A percentile compares a stretch with the other conserved stretches of the same genome.
These are phyloP conservation scores for Mycena alexandri DNA, from an alignment of 768 basidiomycete genomes.

Conservation along the genomic window DNA sequence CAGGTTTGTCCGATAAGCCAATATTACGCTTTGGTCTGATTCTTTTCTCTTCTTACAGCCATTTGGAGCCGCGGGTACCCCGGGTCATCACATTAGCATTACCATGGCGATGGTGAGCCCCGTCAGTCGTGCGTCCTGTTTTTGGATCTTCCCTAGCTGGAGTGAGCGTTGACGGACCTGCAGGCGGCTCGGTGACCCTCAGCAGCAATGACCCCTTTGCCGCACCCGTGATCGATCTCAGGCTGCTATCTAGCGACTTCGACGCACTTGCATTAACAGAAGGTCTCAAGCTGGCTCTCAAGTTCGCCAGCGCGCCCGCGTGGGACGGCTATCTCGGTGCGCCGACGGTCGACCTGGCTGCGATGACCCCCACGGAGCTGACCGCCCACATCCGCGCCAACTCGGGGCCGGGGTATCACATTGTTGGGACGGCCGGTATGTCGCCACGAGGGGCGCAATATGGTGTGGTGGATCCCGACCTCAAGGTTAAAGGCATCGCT, in stretches of 20 bases:
- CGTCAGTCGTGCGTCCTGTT: neutral
- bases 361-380: neutral
- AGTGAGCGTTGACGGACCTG: neutral
- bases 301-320: constrained; percentile 1
- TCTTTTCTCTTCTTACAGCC: no score
- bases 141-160: neutral
- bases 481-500: no score
- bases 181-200: no score
- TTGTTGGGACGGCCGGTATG: no score
- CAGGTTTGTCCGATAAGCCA: neutral
- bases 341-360: neutral
- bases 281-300: neutral
- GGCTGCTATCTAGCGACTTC: neutral
- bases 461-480: no score
- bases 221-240: neutral
- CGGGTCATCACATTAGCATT: neutral
- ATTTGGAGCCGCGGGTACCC: neutral
- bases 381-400: neutral
- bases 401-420: neutral
- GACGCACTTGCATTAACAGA: neutral
- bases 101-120: neutral
- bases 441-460: no score
- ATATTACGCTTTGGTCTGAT: neutral
- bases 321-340: constrained; percentile 7
- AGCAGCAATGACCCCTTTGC: constrained; percentile 11